These are phyloP conservation scores for Pyricularia pennisetigena DNA, from an alignment of 2,329 filamentous ascomycete genomes.

Conservation along the genomic window DNA sequence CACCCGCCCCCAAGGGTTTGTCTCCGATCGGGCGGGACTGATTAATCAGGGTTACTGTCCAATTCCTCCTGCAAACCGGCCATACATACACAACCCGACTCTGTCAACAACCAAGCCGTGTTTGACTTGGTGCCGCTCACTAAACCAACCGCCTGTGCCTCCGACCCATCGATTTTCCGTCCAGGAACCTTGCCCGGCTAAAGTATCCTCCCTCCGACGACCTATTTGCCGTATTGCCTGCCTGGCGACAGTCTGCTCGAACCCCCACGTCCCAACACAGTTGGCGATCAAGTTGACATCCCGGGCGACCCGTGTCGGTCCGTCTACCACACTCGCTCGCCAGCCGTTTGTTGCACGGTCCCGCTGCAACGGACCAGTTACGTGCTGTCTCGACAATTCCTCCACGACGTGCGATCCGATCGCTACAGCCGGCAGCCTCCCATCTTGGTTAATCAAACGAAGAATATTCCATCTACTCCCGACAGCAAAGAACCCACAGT, in stretches of 20 bases:
- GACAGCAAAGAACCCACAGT: not conserved
- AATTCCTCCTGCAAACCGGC: not conserved
- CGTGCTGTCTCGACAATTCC: not conserved
- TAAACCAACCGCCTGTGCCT: not conserved
- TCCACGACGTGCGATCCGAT: not conserved
- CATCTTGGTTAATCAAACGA: not conserved
- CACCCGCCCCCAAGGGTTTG: not conserved
- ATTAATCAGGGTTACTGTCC: not conserved
- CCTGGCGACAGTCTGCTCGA: not conserved
- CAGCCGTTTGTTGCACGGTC: not conserved
- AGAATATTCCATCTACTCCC: not conserved
- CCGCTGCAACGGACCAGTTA: not conserved
- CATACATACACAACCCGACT: not conserved
- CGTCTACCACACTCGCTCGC: not conserved
- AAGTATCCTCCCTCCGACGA: not conserved
- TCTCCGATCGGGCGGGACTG: not conserved
- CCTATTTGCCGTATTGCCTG: not conserved
- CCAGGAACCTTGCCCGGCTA: not conserved
- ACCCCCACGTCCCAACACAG: not conserved
- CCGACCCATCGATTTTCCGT: not conserved
- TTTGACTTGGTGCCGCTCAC: not conserved
- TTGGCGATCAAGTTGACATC: not conserved
- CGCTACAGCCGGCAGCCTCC: not conserved
- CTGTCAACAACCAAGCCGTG: not conserved
- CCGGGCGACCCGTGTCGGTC: not conserved